Base-by-base conservation (phyloP, 768 basidiomycete species). In the Phaeotremella fagi region DNA sequence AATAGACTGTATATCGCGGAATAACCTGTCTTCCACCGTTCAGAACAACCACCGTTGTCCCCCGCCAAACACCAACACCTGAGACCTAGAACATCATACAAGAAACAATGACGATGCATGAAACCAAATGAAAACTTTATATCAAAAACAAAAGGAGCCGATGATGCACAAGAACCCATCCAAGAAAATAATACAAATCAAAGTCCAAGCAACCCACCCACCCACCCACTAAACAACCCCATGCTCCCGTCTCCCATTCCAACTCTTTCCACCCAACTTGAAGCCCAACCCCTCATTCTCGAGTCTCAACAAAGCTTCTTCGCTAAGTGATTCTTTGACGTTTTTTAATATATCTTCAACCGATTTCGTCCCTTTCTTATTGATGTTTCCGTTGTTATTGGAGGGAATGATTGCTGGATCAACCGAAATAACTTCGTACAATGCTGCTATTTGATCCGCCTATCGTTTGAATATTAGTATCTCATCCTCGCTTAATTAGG, bases 381-480 rank as follows among this genome's bases (percentile, higher is more conserved):
- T n/a, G n/a, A n/a, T n/a, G n/a, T n/a, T n/a, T n/a, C n/a, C n/a
- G n/a, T n/a, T n/a, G n/a, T n/a, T n/a, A n/a, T n/a, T n/a, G n/a
- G n/a, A n/a, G n/a, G n/a, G n/a, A n/a, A n/a, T n/a, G n/a, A n/a
- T n/a, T n/a, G n/a, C n/a, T n/a, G n/a, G n/a, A n/a, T n/a, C n/a
- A n/a, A n/a, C n/a, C n/a, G n/a, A n/a, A n/a, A 95, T 77, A 27
- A 90, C 78, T 63, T 88, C 88, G 74, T 92, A 92, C 23, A 95
- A 74, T 0, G 86, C 82, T n/a, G 90, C 86, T 53, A 97, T 92
- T 74, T 94, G 90, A 76, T 94, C 88, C 22, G 90, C 90, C 88
- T 90, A 68, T 29, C 1, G 23, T 6, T 20, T 1, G 26, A 22
- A 28, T 48, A 37, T 59, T 18, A 50, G 36, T 12, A 25, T 36